phyloP scores from a whole-genome alignment of 495 filamentous ascomycete genomes.

The Hypomontagnella submonticulosa region DNA sequence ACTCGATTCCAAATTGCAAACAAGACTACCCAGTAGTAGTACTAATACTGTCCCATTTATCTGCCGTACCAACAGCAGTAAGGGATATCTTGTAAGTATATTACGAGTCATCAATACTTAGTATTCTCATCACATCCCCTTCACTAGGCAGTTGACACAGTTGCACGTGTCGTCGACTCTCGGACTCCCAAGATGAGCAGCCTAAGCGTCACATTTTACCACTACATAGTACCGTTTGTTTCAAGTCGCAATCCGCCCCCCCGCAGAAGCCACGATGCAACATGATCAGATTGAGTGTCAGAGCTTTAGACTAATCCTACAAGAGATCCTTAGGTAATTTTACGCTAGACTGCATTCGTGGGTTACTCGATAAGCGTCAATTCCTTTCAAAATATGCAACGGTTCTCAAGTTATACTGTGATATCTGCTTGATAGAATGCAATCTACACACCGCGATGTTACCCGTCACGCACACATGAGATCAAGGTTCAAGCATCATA shows the following conservation, averaged over 20 bases:
- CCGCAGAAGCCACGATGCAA: constrained; percentile 37
- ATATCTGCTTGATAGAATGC: too few species aligned
- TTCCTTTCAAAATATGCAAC: too few species aligned
- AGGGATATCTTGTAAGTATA: background rate
- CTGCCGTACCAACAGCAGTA: background rate
- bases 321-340: background rate
- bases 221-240: constrained; percentile 39
- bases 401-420: too few species aligned
- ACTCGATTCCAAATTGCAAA: too few species aligned
- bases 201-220: constrained; percentile 30
- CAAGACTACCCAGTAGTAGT: too few species aligned
- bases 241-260: constrained; percentile 33
- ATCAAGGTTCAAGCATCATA: constrained; percentile 7
- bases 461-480: constrained; percentile 4
- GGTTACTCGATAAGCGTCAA: too few species aligned
- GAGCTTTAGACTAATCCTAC: constrained; percentile 15
- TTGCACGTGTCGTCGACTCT: constrained; percentile 3
- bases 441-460: too few species aligned
- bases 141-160: background rate
- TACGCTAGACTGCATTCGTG: too few species aligned
- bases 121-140: background rate
- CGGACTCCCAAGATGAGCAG: constrained; percentile 13
- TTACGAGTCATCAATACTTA: background rate
- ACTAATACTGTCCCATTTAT: too few species aligned
- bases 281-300: constrained; percentile 31